These are phyloP conservation scores for Moringa oleifera DNA, from an alignment of 345 rosid genomes.

Conservation along the genomic window DNA sequence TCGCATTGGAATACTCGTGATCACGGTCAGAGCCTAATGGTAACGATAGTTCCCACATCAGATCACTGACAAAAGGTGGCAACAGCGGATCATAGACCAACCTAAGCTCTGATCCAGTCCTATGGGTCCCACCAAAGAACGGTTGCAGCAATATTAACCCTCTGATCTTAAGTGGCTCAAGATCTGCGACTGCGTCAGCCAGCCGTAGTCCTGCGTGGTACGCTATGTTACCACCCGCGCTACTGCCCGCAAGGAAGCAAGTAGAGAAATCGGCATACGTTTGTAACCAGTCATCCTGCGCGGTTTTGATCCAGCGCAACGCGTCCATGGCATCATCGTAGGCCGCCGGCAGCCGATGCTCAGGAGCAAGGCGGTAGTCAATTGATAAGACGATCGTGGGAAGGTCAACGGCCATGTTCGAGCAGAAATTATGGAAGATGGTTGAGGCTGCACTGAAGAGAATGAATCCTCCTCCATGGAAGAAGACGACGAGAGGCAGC, in stretches of 20 bases:
- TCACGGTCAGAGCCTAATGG: constrained; percentile 51
- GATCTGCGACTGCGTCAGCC: not conserved
- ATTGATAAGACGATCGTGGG: constrained; percentile 39
- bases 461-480: constrained; percentile 69
- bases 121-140: constrained; percentile 36
- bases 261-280: constrained; percentile 28
- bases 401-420: constrained; percentile 22
- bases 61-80: constrained; percentile 26
- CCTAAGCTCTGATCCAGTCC: constrained; percentile 29
- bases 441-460: constrained; percentile 23
- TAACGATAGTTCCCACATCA: constrained; percentile 51
- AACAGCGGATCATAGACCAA: constrained; percentile 20
- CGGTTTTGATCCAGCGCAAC: constrained; percentile 29
- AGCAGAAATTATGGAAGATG: constrained; percentile 25
- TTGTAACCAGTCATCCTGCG: constrained; percentile 32
- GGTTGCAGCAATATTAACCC: constrained; percentile 39
- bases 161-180: constrained; percentile 44
- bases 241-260: constrained; percentile 45
- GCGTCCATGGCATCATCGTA: constrained; percentile 55
- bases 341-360: constrained; percentile 62
- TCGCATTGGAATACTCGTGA: constrained; percentile 55
- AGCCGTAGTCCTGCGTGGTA: constrained; percentile 43
- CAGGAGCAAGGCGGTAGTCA: constrained; percentile 59
- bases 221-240: constrained; percentile 61
- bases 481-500: constrained; percentile 47